Conservation (phyloP, 2,329 filamentous ascomycete genomes). For the Pseudopithomyces maydicus region DNA sequence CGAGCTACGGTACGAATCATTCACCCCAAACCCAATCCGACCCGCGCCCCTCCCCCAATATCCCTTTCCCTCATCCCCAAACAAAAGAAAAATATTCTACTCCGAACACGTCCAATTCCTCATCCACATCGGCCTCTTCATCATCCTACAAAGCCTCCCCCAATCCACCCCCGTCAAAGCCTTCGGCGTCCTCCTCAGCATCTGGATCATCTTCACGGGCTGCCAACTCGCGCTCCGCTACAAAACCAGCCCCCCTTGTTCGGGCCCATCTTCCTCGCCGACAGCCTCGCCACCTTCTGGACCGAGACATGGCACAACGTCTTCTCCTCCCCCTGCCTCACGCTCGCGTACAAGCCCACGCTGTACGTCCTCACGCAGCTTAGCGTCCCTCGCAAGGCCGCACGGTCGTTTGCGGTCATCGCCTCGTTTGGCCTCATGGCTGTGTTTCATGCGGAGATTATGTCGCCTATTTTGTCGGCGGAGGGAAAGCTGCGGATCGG, state of each 20-base stretch:
- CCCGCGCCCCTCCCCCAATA: slow-evolving; percentile 28
- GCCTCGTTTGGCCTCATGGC: slow-evolving; percentile 49
- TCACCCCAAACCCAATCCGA: slow-evolving; percentile 48
- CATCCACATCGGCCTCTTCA: slow-evolving; percentile 42
- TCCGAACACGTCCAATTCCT: slow-evolving; percentile 43
- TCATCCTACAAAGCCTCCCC: slow-evolving; percentile 42
- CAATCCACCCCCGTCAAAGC: slow-evolving; percentile 45
- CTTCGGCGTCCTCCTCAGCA: slow-evolving; percentile 45
- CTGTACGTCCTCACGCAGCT: slow-evolving; percentile 36
- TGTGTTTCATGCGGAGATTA: slow-evolving; percentile 46
- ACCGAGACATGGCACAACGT: slow-evolving; percentile 52
- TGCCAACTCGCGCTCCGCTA: slow-evolving; percentile 47
- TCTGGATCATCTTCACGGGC: slow-evolving; percentile 50
- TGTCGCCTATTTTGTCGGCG: slow-evolving; percentile 40
- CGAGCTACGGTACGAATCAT: slow-evolving; percentile 51
- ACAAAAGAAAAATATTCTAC: slow-evolving; percentile 43
- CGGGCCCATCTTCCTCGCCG: slow-evolving; percentile 45
- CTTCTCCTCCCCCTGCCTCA: slow-evolving; percentile 47
- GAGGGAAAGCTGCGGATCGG: slow-evolving; percentile 41
- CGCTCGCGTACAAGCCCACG: slow-evolving; percentile 46
- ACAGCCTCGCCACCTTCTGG: slow-evolving; percentile 41
- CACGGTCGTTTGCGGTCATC: slow-evolving; percentile 43
- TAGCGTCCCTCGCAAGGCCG: slow-evolving; percentile 37
- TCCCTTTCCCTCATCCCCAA: slow-evolving; percentile 43
- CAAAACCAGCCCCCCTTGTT: slow-evolving; percentile 45